phyloP scores from a whole-genome alignment of 345 rosid genomes.

The Citrus australasica region DNA sequence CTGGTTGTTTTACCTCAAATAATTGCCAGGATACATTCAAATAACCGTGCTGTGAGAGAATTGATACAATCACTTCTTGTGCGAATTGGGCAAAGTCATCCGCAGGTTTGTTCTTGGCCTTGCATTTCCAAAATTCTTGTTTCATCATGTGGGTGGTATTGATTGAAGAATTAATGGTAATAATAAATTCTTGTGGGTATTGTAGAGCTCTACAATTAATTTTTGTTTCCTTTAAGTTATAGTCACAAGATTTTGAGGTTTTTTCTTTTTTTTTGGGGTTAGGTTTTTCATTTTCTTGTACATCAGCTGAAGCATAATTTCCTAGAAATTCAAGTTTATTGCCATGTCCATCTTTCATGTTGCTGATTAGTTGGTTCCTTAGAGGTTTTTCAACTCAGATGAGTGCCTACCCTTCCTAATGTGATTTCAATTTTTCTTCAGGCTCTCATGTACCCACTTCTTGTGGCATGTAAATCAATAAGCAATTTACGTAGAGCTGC shows the following conservation, averaged over 20 bases:
- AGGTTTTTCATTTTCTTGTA: neutral
- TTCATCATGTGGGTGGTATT: neutral
- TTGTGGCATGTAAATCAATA: constrained; percentile 97
- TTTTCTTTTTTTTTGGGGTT: neutral
- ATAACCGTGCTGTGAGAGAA: constrained; percentile 88
- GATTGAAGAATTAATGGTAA: neutral
- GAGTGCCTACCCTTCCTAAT: constrained; percentile 1
- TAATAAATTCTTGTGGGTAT: neutral
- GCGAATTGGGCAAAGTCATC: constrained; percentile 93
- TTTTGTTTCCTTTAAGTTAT: neutral
- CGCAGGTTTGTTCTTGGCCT: constrained; percentile 64
- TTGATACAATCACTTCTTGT: constrained; percentile 91
- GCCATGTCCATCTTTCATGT: neutral
- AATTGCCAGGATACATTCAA: constrained; percentile 99
- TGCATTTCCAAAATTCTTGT: neutral
- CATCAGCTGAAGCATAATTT: neutral
- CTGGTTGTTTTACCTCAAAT: constrained; percentile 96
- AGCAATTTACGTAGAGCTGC: constrained; percentile 94
- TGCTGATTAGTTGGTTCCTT: neutral
- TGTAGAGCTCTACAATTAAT: neutral
- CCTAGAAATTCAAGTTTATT: neutral
- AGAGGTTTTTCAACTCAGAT: neutral
- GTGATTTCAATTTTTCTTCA: constrained; percentile 24
- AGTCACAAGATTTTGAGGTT: neutral
- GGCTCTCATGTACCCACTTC: constrained; percentile 99